phyloP scores from a whole-genome alignment of 1,284 basidiomycete species.

The Rhodotorula sp. region DNA sequence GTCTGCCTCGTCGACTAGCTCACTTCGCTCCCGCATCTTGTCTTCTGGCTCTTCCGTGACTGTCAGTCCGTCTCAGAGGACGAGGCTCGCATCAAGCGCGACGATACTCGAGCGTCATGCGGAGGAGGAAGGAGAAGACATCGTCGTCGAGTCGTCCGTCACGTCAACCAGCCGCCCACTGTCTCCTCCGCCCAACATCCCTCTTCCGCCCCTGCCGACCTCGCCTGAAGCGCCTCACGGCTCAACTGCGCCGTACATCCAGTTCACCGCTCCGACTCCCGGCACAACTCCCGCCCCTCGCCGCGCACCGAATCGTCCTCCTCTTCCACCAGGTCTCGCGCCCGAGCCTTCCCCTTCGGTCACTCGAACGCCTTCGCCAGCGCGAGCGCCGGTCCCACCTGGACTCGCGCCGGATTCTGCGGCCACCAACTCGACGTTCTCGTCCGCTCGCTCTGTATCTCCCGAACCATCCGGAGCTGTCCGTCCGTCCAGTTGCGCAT shows the following conservation, averaged over 20 bases:
- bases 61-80: too few species aligned
- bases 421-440: neutral
- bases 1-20: neutral
- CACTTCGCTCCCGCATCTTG: neutral
- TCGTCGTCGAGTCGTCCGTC: neutral
- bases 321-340: neutral
- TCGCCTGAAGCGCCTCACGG: neutral
- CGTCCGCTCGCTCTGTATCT: neutral
- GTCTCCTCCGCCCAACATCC: neutral
- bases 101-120: neutral
- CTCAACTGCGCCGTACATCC: neutral
- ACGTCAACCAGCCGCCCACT: neutral
- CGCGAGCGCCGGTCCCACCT: too few species aligned
- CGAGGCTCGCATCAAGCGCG: neutral
- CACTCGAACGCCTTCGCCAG: too few species aligned
- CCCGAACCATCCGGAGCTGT: too few species aligned
- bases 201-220: neutral
- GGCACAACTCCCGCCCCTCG: neutral
- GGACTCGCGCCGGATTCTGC: too few species aligned
- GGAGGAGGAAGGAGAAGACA: neutral
- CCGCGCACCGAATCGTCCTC: neutral
- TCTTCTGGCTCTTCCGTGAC: neutral
- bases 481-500: neutral
- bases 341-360: neutral
- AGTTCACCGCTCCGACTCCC: conserved; percentile 1